Percentiles rank a stretch among this genome's conserved stretches.
phyloP scores from a whole-genome alignment of 2,329 filamentous ascomycete species.

The Tricladium varicosporioides region DNA sequence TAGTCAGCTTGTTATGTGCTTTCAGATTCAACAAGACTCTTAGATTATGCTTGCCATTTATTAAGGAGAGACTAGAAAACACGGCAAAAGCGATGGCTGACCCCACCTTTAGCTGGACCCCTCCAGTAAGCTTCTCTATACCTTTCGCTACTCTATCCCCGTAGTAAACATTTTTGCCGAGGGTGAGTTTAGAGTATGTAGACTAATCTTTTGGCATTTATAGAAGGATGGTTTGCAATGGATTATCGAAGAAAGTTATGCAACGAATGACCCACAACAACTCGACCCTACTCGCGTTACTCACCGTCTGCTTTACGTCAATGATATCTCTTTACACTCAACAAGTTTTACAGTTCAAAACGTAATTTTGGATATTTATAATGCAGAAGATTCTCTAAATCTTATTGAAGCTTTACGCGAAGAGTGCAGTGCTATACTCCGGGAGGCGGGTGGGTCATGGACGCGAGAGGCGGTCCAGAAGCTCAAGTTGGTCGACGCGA shows the following conservation, averaged over 20 bases:
- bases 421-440: constrained; percentile 1
- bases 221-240: constrained; percentile 10
- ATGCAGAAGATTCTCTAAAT: background rate
- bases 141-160: background rate
- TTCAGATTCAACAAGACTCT: background rate
- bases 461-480: constrained; percentile 1
- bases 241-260: constrained; percentile 8
- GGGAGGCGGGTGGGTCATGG: background rate
- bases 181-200: background rate
- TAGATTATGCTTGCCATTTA: background rate
- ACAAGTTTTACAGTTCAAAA: constrained; percentile 1
- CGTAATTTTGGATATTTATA: constrained; percentile 4
- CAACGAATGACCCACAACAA: background rate
- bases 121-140: background rate
- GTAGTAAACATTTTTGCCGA: background rate
- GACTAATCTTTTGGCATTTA: background rate
- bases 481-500: constrained; percentile 1
- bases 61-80: background rate
- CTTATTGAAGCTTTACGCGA: constrained; percentile 5
- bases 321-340: constrained; percentile 2
- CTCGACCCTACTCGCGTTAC: constrained; percentile 1
- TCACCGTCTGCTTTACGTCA: constrained; percentile 4
- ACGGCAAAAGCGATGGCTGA: background rate
- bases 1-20: background rate
- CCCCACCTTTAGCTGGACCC: background rate